Percentiles rank a stretch among this genome's conserved stretches.
phyloP scores from a whole-genome alignment of 805 yeast genomes.

The Suhomyces tanzawaensis region DNA sequence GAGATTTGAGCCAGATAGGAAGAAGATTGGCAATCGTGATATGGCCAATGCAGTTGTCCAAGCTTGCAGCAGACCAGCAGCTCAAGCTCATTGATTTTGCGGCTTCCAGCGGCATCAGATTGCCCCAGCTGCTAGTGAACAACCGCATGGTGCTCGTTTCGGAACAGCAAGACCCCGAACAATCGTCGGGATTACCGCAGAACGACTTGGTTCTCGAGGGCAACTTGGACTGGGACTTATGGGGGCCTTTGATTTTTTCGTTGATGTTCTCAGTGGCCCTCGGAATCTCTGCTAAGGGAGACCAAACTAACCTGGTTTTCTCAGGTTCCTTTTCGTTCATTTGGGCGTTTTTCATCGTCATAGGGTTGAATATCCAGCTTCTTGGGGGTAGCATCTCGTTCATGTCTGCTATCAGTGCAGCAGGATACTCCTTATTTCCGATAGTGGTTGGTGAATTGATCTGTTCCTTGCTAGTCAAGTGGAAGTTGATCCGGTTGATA shows the following conservation, averaged over 20 bases:
- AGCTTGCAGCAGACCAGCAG: slow-evolving; percentile 36
- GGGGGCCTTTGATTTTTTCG: slow-evolving; percentile 73
- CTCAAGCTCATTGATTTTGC: slow-evolving; percentile 34
- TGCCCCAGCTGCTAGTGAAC: slow-evolving; percentile 33
- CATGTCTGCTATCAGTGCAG: slow-evolving; percentile 65
- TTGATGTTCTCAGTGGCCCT: slow-evolving; percentile 53
- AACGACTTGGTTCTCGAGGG: slow-evolving; percentile 10
- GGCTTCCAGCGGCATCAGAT: slow-evolving; percentile 30
- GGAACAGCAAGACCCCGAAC: slow-evolving; percentile 14
- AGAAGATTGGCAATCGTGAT: slow-evolving; percentile 37
- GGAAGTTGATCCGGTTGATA: slow-evolving; percentile 49
- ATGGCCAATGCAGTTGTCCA: slow-evolving; percentile 43
- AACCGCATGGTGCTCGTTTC: slow-evolving; percentile 28
- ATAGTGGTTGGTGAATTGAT: slow-evolving; percentile 52
- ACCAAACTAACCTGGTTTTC: slow-evolving; percentile 51
- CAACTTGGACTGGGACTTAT: slow-evolving; percentile 56
- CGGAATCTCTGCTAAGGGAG: slow-evolving; percentile 44
- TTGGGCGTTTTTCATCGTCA: slow-evolving; percentile 60
- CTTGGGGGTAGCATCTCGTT: slow-evolving; percentile 62
- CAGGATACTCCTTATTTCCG: slow-evolving; percentile 71
- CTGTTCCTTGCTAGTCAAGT: slow-evolving; percentile 44
- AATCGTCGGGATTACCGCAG: slow-evolving; percentile 24
- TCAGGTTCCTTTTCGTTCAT: slow-evolving; percentile 61
- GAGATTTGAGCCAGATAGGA: slow-evolving; percentile 38
- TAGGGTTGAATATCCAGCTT: slow-evolving; percentile 64